Conservation (phyloP, 495 filamentous ascomycete genomes). For the Penicillium lividum region DNA sequence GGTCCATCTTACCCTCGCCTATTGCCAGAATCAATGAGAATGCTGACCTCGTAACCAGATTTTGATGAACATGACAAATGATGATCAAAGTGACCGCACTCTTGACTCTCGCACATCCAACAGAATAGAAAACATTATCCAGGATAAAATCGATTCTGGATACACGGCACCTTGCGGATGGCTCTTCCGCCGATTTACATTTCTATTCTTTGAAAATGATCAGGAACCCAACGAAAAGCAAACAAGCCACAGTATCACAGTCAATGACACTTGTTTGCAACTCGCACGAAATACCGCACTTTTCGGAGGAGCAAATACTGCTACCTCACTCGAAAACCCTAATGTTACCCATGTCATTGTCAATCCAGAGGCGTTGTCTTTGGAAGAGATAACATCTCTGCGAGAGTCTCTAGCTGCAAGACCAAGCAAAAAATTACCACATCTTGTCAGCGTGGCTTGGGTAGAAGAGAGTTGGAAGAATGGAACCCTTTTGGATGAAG, state of each 20-base stretch:
- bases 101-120: slow-evolving; percentile 40
- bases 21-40: background rate
- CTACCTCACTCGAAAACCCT: slow-evolving; percentile 18
- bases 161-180: slow-evolving; percentile 53
- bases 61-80: slow-evolving; percentile 46
- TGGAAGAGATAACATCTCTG: slow-evolving; percentile 28
- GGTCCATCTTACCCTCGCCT: slow-evolving; percentile 29
- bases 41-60: slow-evolving; percentile 29
- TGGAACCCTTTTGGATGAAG: slow-evolving; percentile 81
- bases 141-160: slow-evolving; percentile 43
- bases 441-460: slow-evolving; percentile 74
- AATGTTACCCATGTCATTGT: slow-evolving; percentile 41
- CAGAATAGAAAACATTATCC: slow-evolving; percentile 58
- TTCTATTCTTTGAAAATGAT: slow-evolving; percentile 48
- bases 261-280: slow-evolving; percentile 16
- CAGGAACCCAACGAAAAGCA: background rate
- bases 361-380: slow-evolving; percentile 18
- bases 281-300: slow-evolving; percentile 49
- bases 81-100: slow-evolving; percentile 28
- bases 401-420: slow-evolving; percentile 28
- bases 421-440: slow-evolving; percentile 54
- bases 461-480: slow-evolving; percentile 77
- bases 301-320: slow-evolving; percentile 62
- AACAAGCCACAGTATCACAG: background rate
- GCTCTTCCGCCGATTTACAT: slow-evolving; percentile 64